Evolutionary conservation across 1,139 yeast species (phyloP), one percentile per base, ranked within the genome.

Genomic region (Debaryomyces nepalensis): DNA sequence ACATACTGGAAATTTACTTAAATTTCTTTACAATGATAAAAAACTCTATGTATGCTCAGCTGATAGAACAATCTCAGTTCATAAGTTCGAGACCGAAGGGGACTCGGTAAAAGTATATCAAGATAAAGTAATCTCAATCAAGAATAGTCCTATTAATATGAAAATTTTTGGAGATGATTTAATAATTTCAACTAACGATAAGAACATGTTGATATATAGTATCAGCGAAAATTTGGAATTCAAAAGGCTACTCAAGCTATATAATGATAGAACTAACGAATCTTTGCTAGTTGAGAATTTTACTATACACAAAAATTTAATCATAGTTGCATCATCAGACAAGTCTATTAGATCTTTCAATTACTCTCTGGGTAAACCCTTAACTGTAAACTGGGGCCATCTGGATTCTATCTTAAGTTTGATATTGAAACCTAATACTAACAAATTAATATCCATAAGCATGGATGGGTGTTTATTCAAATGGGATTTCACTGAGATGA

Each of bases 361-460:
- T 32, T 75, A 71, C 45, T 44, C 53, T 0, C 65, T 67, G 4
- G 86, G 84, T 0, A 70, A 62, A 35, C 69, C 70, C 7, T 36
- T 79, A 9, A 70, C 77, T 9, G 67, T 74, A 0, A 76, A 69
- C 29, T 84, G 86, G 85, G 91, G 87, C 0, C 89, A 83, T 50
- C 79, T 84, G 49, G 88, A 82, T 36, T 62, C 75, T 1, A 69
- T 82, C 5, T 54, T 77, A 4, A 76, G 77, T 0, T 50, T 84
- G 10, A 51, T 64, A 2, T 50, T 61, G 26, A 41, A 48, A 2
- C 44, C 52, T 5, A 44, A 53, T 1, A 49, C 48, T 6, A 58
- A 60, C 15, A 55, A 51, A 3, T 53, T 78, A 26, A 50, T 76
- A 1, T 66, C 81, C 0, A 62, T 77, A 15, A 73, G 82, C 16